phyloP scores from a whole-genome alignment of 345 rosid species.

The Eutrema japonicum region DNA sequence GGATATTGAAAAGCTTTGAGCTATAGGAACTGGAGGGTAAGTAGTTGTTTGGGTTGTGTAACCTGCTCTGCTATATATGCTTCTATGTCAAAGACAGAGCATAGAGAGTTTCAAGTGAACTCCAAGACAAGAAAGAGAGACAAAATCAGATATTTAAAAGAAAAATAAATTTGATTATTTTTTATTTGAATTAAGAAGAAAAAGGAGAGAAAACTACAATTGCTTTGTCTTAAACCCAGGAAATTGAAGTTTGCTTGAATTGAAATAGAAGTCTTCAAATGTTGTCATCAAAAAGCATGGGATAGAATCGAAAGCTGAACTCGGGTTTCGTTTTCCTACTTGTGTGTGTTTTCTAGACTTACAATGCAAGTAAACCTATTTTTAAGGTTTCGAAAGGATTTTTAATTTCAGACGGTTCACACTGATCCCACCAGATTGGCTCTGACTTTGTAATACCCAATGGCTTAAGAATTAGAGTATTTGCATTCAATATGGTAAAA shows the following conservation, averaged over 20 bases:
- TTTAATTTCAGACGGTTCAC: no score
- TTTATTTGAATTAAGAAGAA: constrained; percentile 18
- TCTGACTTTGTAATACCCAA: no score
- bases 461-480: no score
- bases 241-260: constrained; percentile 42
- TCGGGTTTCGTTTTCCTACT: constrained; percentile 39
- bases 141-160: background rate
- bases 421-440: no score
- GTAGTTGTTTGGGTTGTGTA: constrained; percentile 20
- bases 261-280: constrained; percentile 40
- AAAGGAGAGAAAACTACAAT: constrained; percentile 24
- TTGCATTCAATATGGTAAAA: no score
- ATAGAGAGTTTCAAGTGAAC: constrained; percentile 30
- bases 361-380: constrained; percentile 34
- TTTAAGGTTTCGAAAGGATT: background rate
- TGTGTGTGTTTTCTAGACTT: constrained; percentile 19
- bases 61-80: constrained; percentile 29
- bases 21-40: background rate
- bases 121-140: constrained; percentile 36
- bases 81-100: constrained; percentile 12
- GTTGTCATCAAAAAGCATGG: constrained; percentile 30
- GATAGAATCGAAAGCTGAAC: constrained; percentile 11
- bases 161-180: background rate
- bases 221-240: constrained; percentile 41
- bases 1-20: background rate